Base-by-base conservation (phyloP, 2,329 filamentous ascomycete species). In the Fusarium ramigenum region DNA sequence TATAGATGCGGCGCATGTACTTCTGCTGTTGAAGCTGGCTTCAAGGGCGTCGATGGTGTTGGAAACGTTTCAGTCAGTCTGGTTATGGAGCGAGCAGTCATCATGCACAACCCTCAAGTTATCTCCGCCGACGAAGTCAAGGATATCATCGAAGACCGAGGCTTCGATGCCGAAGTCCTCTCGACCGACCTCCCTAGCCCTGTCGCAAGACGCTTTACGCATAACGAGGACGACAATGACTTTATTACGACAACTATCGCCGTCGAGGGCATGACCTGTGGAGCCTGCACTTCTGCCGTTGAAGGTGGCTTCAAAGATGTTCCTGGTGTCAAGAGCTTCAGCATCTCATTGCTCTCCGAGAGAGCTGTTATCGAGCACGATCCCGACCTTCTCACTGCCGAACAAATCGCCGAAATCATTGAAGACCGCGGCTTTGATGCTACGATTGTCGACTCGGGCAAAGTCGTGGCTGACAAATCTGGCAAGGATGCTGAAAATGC, bases 71-170 rank as follows among this genome's bases (percentile, higher is more conserved):
- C 95, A 15, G 93, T 99, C 78, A 97, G 94, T 80, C 85, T 99
- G 77, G 93, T 98, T 63, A 97, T 98, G 91, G 95, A 97, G 82
- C 91, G 96, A 68, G 96, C 96, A n/a, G 95, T 98, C 46, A 87
- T 98, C 40, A 92, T 95, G 83, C 96, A 99, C 83, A 93, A 98
- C 82, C 90, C 94, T 3, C 84, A 88, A 62, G 88, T 89, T 59
- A 89, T 98, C 60, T 85, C 93, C 19, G 89, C 94, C 67, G 93
- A 95, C 42, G 85, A 92, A 75, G 89, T 98, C 67, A 90, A 90
- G 79, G 94, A 97, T 74, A 94, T 93, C 40, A 96, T 98, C 74
- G 94, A 98, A 78, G 95, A 97, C 81, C 89, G 94, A 68, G 95
- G 95, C 2, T 98, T 98, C 80, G 96, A 97, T 78, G 95, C 95